Base-by-base conservation (phyloP, 176 grass and related monocot species). In the Aegilops speltoides region DNA sequence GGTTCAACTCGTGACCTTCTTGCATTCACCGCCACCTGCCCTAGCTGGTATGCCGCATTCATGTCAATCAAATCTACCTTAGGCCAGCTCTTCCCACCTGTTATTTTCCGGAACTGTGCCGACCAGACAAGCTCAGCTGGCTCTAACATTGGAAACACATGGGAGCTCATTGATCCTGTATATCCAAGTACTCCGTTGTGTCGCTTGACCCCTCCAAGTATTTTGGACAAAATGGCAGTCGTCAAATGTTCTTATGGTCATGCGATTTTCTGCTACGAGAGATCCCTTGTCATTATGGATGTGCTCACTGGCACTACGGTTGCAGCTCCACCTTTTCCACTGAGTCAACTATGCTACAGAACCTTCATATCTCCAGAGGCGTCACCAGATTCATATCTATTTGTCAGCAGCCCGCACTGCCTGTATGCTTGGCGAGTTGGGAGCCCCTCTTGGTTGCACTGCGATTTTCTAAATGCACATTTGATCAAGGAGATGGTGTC, bases 161-260 rank as follows among this genome's bases (percentile, higher is more conserved):
- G 54, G 54, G 54, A 57, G 54, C 54, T 57, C 54, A 57, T 57
- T 57, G 54, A 57, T 57, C 54, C 54, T 3, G 19, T 19, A 57
- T 57, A 57, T 57, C 54, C 54, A 20, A 57, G 54, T 57, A 20
- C 54, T 22, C 19, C 19, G 0, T 57, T 57, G 54, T 17, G 54
- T 57, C 54, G 6, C 54, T 57, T 57, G 16, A 57, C 16, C 17
- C 54, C 54, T 57, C 7, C 54, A 57, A 57, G 54, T 20, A 57
- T 57, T 57, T 57, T 22, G 19, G 54, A 20, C 19, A 57, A 57
- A 2, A 57, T 57, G 54, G 6, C 54, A 57, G 19, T 2, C 7
- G 2, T 57, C 17, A 57, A 57, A 57, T 76, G 73, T 76, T 76
- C 73, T 52, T 76, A 76, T 76, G 73, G 25, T 19, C 43, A 76